Evolutionary conservation across 2,329 filamentous ascomycete genomes (phyloP).

Genomic region (Phaeosphaeria sp.): DNA sequence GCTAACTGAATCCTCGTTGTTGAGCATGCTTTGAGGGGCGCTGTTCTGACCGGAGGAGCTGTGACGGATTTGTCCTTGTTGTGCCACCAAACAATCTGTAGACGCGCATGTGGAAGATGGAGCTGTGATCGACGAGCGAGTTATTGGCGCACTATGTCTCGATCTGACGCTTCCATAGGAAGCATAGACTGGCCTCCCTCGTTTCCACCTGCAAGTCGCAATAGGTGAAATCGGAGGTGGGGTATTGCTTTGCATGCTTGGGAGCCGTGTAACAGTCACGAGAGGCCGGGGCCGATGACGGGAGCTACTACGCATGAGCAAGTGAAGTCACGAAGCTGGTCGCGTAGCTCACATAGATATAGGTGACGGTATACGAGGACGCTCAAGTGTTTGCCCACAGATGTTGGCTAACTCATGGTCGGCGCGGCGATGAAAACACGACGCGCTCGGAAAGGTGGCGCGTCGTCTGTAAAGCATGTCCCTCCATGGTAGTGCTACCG

Average conservation of each 20-base stretch:
- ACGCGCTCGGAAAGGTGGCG: conserved; percentile 35
- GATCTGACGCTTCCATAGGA: conserved; percentile 7
- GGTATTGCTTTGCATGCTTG: conserved; percentile 11
- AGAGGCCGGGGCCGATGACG: background rate
- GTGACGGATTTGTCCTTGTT: background rate
- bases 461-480: conserved; percentile 41
- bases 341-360: background rate
- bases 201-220: conserved; percentile 24
- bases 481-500: conserved; percentile 44
- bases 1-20: background rate
- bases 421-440: conserved; percentile 20
- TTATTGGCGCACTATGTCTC: background rate
- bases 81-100: background rate
- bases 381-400: conserved; percentile 1
- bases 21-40: background rate
- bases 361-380: conserved; percentile 1
- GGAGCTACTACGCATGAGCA: background rate
- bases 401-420: conserved; percentile 17
- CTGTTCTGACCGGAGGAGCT: background rate
- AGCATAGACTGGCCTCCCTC: conserved; percentile 22
- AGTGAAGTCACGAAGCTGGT: background rate
- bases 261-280: background rate
- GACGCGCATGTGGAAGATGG: background rate
- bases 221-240: conserved; percentile 6
- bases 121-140: background rate